phyloP scores from a whole-genome alignment of 768 basidiomycete species.

The Pleurotus salmoneostramineus region DNA sequence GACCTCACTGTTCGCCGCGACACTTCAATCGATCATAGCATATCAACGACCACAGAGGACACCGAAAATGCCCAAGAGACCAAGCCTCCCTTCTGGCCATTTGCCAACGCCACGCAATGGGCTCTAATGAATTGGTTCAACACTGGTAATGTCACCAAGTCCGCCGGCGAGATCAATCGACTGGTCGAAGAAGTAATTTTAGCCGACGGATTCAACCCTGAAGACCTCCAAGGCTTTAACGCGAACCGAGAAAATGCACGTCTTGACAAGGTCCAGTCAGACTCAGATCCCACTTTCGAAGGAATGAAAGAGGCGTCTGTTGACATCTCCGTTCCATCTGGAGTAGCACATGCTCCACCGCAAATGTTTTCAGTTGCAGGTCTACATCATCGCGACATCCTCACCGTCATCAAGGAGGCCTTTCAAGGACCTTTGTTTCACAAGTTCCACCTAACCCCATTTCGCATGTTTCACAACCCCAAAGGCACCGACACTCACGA shows the following conservation, averaged over 20 bases:
- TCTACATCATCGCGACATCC: slow-evolving; percentile 20
- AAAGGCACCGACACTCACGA: not conserved
- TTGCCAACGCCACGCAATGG: slow-evolving; percentile 15
- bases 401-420: slow-evolving; percentile 17
- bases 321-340: slow-evolving; percentile 22
- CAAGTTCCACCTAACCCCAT: slow-evolving; percentile 21
- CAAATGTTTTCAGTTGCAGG: slow-evolving; percentile 17
- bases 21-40: slow-evolving; percentile 8
- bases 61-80: slow-evolving; percentile 23
- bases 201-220: slow-evolving; percentile 15
- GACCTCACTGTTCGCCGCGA: slow-evolving; percentile 10
- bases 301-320: slow-evolving; percentile 15
- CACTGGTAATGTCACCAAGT: slow-evolving; percentile 20
- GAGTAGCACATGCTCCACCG: slow-evolving; percentile 13
- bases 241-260: slow-evolving; percentile 13
- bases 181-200: slow-evolving; percentile 21
- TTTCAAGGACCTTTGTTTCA: slow-evolving; percentile 13
- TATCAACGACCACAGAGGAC: slow-evolving; percentile 15
- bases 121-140: slow-evolving; percentile 25
- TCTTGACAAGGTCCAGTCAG: slow-evolving; percentile 8
- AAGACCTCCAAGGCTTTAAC: slow-evolving; percentile 12
- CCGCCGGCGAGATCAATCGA: slow-evolving; percentile 17
- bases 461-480: slow-evolving; percentile 15
- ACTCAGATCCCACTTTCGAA: slow-evolving; percentile 9
- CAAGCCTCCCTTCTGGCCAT: slow-evolving; percentile 20